Evolutionary conservation across 2,329 filamentous ascomycete genomes (phyloP).

Genomic region (Diaporthe capsici): DNA sequence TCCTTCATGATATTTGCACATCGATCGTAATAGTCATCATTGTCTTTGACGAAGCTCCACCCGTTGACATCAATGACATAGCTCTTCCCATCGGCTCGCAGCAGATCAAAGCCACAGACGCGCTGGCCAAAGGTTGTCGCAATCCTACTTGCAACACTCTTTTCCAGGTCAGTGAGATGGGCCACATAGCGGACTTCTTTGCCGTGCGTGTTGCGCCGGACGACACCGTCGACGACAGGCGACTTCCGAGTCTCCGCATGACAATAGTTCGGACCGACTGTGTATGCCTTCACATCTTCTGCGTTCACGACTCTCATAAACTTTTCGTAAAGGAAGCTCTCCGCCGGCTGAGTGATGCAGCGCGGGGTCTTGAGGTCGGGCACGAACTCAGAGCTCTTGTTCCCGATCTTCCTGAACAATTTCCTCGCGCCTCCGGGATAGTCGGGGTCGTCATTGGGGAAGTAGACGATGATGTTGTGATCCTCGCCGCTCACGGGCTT

Average conservation of each 20-base stretch:
- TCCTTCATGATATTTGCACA: slow-evolving; percentile 88
- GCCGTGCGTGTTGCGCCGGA: slow-evolving; percentile 95
- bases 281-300: slow-evolving; percentile 99
- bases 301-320: slow-evolving; percentile 97
- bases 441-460: slow-evolving; percentile 83
- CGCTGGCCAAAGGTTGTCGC: slow-evolving; percentile 92
- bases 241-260: slow-evolving; percentile 98
- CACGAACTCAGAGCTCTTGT: slow-evolving; percentile 98
- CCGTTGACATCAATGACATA: slow-evolving; percentile 99
- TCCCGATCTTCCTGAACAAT: slow-evolving; percentile 96
- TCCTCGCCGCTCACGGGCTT: slow-evolving; percentile 99
- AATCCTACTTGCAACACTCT: slow-evolving; percentile 89
- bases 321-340: slow-evolving; percentile 97
- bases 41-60: slow-evolving; percentile 99
- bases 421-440: slow-evolving; percentile 83
- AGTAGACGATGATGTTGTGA: slow-evolving; percentile 99
- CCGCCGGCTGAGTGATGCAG: slow-evolving; percentile 82
- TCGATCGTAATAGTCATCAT: slow-evolving; percentile 97
- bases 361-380: slow-evolving; percentile 81
- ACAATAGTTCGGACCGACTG: slow-evolving; percentile 91
- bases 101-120: slow-evolving; percentile 95
- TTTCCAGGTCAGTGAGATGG: slow-evolving; percentile 83
- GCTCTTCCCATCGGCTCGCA: slow-evolving; percentile 89
- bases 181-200: slow-evolving; percentile 98
- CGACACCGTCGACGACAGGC: slow-evolving; percentile 95